Base-by-base conservation (phyloP, 2,329 filamentous ascomycete species). In the Fusarium beomiforme region DNA sequence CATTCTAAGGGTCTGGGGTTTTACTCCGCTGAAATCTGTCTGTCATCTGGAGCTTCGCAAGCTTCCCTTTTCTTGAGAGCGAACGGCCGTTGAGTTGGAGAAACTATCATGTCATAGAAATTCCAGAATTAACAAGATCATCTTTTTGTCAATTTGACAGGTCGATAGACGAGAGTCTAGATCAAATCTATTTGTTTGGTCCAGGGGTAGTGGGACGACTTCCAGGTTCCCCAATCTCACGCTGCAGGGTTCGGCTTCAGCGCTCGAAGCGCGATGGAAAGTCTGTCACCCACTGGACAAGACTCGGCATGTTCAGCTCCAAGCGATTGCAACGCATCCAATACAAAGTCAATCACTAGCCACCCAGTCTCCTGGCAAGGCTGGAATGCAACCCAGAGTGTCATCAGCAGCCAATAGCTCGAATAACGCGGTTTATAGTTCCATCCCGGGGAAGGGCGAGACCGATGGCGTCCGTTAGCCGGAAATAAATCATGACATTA, bases 141-240 rank as follows among this genome's bases (percentile, higher is more conserved):
- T 37, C 31, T 24, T 16, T 36, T 34, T 8, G 31, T 10, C 31
- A 50, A 53, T 29, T 54, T 41, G 46, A 26, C 36, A 59, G 29
- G 47, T 26, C 46, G 46, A 59, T 54, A 34, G 17, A 37, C 47
- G 56, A 59, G 26, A 42, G 29, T 42, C 56, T 59, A 59, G 56
- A 29, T 29, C 26, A n/a, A 59, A 29, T 58, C 34, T 26, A 11
- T 17, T 12, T 33, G 8, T 19, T 21, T n/a, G 24, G 34, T 44
- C 50, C 31, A 60, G 58, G 58, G 50, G 58, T 17, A 57, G 39
- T 43, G 50, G 57, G 21, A 44, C 31, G 37, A 43, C 6, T 37
- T 37, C 57, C 24, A 36, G 31, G 49, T 36, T 60, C 49, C 50
- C 49, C 39, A 60, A 36, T 44, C 49, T 23, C 21, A 24, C 19